Base-by-base conservation (phyloP, 1,139 yeast genomes). In the Yamadazyma atlantica region DNA sequence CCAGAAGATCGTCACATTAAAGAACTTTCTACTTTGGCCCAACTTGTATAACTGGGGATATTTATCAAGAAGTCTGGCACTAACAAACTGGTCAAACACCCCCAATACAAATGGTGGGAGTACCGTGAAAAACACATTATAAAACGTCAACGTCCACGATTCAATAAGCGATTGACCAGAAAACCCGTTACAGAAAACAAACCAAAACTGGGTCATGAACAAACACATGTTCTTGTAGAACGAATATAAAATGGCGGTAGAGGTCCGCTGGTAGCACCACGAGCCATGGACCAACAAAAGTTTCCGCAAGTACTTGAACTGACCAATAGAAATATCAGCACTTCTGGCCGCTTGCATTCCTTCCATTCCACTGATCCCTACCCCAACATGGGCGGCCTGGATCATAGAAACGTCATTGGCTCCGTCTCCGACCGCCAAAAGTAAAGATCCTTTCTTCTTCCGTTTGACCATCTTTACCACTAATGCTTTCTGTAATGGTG, bases 301-400 rank as follows among this genome's bases (percentile, higher is more conserved):
- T 56, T 87, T 90, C 50, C 80, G 78, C 64, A 94, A 73, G 57
- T 78, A 92, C 57, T 83, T 81, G 75, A 94, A 94, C 59, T 94
- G 98, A 0, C 97, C 98, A 62, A 94, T 88, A 1, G 97, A 90
- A 43, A 92, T 81, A 69, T 94, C 99, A 0, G 99, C 98, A 61
- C 95, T 83, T 61, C 98, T 76, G 0, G 98, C 97, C 7, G 98
- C 98, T 62, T 94, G 99, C 89, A 90, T 90, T 51, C 99, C 99
- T 66, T 94, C 98, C 64, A 88, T 95, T 60, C 98, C 98, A 33
- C 96, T 95, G 53, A 92, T 92, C 63, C 98, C 98, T 34, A 92
- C 94, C 51, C 98, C 98, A 24, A 92, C 94, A 64, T 92, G 94
- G 1, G 98, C 98, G 27, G 95, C 89, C 60, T 92, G 97, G 50